Evolutionary conservation across 768 basidiomycete species (phyloP), one percentile per base, ranked within the genome.

Genomic region (Porpolomopsis calyptriformis): DNA sequence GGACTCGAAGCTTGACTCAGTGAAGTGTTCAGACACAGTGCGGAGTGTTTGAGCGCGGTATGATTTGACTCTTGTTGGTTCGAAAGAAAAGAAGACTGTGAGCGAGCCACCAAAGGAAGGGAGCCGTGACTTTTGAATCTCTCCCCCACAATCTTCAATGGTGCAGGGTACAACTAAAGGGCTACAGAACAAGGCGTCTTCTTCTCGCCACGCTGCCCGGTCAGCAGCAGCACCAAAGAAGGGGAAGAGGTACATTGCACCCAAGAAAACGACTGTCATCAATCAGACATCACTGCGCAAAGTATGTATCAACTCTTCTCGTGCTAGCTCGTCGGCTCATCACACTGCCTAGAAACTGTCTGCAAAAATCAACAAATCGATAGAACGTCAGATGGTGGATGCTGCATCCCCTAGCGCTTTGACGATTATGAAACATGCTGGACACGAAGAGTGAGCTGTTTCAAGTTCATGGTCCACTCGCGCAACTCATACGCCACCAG

Each of bases 341-440:
- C 10, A 38, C 24, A 40, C 11, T 16, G 36, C n/a, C 40, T 43
- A 94, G 91, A 70, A 78, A 57, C 72, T 96, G 52, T 84, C 84
- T 49, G 84, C 89, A 43, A 92, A 91, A 67, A 92, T 96, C 59
- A 90, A 86, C 61, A 81, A 78, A 61, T 87, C 85, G 18, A 92
- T 97, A 55, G 92, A 97, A 61, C 73, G 76, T 45, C 91, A 93
- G 64, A 89, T 92, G 80, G 85, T 89, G 10, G 68, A 78, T 40
- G 90, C 90, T 5, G 92, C 92, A 2, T 90, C 87, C 4, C 71
- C 80, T 35, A 92, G 92, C 31, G 90, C 88, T 61, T 71, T 97
- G 50, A 88, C 88, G 23, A 91, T 97, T 60, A 90, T 97, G 90
- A 87, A 85, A 66, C 76, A 81, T 50, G 62, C 66, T 11, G 69